phyloP scores from a whole-genome alignment of 2,329 filamentous ascomycete species.

The Talaromyces sp. region DNA sequence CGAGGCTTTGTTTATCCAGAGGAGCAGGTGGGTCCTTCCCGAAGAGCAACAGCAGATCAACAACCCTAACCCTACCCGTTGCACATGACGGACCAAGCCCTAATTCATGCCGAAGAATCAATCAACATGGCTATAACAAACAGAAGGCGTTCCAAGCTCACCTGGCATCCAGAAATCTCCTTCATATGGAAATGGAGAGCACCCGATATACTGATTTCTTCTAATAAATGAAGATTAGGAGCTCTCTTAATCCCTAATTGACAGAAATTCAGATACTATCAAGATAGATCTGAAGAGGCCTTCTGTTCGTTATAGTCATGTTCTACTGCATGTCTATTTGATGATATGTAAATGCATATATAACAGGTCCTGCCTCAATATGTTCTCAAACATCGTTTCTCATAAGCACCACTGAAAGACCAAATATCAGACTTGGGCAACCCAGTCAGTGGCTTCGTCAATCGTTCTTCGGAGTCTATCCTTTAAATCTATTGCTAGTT shows the following conservation, averaged over 20 bases:
- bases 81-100: not conserved
- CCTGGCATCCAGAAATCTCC: not conserved
- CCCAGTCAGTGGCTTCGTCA: not conserved
- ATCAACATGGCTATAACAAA: not conserved
- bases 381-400: not conserved
- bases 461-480: not conserved
- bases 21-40: slow-evolving; percentile 12
- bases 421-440: not conserved
- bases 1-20: slow-evolving; percentile 15
- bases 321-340: not conserved
- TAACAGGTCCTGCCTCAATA: not conserved
- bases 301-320: not conserved
- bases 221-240: not conserved
- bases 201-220: not conserved
- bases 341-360: not conserved
- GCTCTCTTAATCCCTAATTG: not conserved
- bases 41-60: slow-evolving; percentile 1
- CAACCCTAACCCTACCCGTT: not conserved
- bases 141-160: not conserved
- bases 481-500: not conserved
- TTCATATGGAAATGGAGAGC: not conserved
- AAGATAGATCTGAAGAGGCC: not conserved
- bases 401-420: not conserved
- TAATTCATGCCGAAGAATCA: not conserved
- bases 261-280: not conserved